phyloP scores from a whole-genome alignment of 2,329 filamentous ascomycete genomes.

The Penicillium sp. region DNA sequence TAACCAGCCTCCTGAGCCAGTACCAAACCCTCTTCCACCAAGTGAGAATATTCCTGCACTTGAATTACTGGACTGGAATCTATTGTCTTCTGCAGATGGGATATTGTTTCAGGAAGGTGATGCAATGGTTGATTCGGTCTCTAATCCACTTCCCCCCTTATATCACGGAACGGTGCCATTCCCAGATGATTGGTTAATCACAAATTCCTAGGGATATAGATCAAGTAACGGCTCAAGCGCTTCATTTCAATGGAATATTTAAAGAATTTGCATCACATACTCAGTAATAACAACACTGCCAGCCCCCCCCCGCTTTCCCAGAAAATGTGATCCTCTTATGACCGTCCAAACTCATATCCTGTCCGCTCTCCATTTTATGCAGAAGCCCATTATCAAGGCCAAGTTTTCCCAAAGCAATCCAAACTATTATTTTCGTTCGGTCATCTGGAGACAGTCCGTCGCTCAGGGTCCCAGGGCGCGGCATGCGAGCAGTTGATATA shows the following conservation, averaged over 20 bases:
- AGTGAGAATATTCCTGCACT: background rate
- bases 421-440: background rate
- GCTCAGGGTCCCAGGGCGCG: background rate
- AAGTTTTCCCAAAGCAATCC: background rate
- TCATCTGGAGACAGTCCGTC: background rate
- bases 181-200: background rate
- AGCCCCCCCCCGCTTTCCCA: conserved; percentile 2
- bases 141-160: background rate
- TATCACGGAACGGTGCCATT: background rate
- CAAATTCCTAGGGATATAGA: background rate
- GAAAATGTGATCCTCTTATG: conserved; percentile 1
- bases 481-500: background rate
- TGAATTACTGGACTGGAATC: background rate
- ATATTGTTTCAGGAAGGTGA: too few relatives aligned
- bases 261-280: background rate
- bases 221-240: background rate
- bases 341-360: conserved; percentile 1
- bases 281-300: background rate
- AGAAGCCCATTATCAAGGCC: background rate
- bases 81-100: background rate
- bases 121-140: background rate
- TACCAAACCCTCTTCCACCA: background rate
- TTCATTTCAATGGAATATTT: background rate
- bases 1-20: background rate
- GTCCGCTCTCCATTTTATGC: background rate